Evolutionary conservation across 129 eudicot species (phyloP).

Genomic region (Flaveria bidentis): DNA sequence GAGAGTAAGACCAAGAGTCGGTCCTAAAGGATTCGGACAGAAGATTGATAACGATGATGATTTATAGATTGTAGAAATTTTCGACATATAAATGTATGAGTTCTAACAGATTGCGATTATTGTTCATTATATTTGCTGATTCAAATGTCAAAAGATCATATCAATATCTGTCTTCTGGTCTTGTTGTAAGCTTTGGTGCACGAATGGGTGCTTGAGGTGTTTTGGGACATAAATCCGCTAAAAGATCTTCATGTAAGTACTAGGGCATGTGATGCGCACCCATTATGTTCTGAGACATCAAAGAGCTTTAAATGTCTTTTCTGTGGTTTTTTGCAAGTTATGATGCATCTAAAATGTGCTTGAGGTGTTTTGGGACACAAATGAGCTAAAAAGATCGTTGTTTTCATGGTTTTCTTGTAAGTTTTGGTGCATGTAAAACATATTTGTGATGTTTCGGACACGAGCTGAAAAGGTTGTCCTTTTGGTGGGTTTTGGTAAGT

Average conservation of each 20-base stretch:
- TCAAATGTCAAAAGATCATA: slow-evolving; percentile 2
- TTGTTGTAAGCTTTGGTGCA: slow-evolving; percentile 8
- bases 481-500: background rate
- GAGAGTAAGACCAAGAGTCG: slow-evolving; percentile 45
- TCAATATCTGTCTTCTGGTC: background rate
- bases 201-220: background rate
- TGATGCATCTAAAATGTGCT: background rate
- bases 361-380: background rate
- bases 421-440: too few species aligned
- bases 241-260: background rate
- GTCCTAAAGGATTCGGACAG: slow-evolving; percentile 68
- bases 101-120: slow-evolving; percentile 4
- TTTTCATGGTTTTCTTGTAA: too few species aligned
- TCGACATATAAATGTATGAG: background rate
- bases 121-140: slow-evolving; percentile 7
- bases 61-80: slow-evolving; percentile 19
- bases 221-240: slow-evolving; percentile 8
- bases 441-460: too few species aligned
- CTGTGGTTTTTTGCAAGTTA: background rate
- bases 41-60: slow-evolving; percentile 45
- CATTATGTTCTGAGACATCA: background rate
- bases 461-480: background rate
- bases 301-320: background rate
- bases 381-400: background rate
- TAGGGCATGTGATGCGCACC: background rate